Conservation (phyloP, 164 flowering plant genomes). For the Buxus sempervirens region DNA sequence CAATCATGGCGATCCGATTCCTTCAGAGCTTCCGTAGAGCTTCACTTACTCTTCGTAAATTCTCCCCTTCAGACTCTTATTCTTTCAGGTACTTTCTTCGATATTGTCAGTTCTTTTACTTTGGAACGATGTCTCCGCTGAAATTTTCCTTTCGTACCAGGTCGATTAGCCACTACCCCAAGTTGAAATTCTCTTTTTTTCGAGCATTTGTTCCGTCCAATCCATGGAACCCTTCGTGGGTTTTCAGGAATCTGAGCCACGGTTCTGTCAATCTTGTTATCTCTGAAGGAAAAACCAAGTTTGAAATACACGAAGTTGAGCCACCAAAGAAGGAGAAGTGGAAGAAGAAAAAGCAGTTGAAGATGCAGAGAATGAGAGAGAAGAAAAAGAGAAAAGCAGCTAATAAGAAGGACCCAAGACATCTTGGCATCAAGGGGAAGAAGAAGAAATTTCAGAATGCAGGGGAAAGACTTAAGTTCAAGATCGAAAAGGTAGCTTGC, state of each 20-base stretch:
- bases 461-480: slow-evolving; percentile 66
- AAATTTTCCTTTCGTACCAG: slow-evolving; percentile 11
- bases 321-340: slow-evolving; percentile 79
- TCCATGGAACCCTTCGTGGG: slow-evolving; percentile 29
- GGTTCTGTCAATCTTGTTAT: slow-evolving; percentile 56
- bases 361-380: slow-evolving; percentile 66
- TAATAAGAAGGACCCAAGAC: slow-evolving; percentile 73
- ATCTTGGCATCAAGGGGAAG: slow-evolving; percentile 59
- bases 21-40: slow-evolving; percentile 24
- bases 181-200: slow-evolving; percentile 4
- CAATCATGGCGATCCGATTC: slow-evolving; percentile 33
- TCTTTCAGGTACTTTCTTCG: slow-evolving; percentile 28
- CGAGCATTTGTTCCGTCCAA: slow-evolving; percentile 1
- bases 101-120: background rate
- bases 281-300: slow-evolving; percentile 69
- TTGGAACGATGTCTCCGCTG: background rate
- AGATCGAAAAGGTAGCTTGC: slow-evolving; percentile 62
- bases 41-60: slow-evolving; percentile 22
- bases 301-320: slow-evolving; percentile 61
- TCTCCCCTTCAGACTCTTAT: slow-evolving; percentile 14
- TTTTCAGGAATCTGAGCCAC: slow-evolving; percentile 26
- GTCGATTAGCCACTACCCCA: slow-evolving; percentile 11
- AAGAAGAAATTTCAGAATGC: slow-evolving; percentile 62
- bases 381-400: slow-evolving; percentile 69
- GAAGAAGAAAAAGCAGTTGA: slow-evolving; percentile 69